phyloP scores from a whole-genome alignment of 805 yeast genomes.

The Kodamaea jinghongensis region DNA sequence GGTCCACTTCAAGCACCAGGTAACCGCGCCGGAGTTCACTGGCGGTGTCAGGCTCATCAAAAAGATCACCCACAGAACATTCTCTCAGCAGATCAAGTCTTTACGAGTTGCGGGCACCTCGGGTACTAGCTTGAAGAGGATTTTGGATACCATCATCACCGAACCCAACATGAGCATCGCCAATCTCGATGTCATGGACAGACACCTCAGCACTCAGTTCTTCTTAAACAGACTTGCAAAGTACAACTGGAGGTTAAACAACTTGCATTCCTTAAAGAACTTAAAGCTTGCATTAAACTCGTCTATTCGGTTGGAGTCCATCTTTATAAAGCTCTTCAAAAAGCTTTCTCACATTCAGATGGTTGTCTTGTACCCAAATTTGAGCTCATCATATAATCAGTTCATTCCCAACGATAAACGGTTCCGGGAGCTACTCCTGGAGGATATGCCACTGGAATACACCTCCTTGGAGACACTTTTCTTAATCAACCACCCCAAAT shows the following conservation, averaged over 20 bases:
- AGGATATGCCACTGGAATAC: not conserved
- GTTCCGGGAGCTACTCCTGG: conserved; percentile 10
- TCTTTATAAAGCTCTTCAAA: conserved; percentile 24
- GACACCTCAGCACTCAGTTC: conserved; percentile 23
- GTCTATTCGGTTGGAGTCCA: conserved; percentile 16
- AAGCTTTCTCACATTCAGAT: conserved; percentile 23
- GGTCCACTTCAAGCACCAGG: conserved; percentile 23
- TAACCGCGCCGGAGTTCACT: conserved; percentile 27
- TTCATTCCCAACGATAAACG: conserved; percentile 18
- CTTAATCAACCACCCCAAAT: conserved; percentile 27
- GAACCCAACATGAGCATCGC: conserved; percentile 21
- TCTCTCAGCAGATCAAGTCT: conserved; percentile 17
- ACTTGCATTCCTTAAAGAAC: conserved; percentile 17
- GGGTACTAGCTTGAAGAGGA: conserved; percentile 21
- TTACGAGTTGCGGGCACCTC: conserved; percentile 15
- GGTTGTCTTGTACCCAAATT: conserved; percentile 17
- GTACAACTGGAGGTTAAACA: conserved; percentile 24
- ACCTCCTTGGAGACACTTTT: conserved; percentile 18
- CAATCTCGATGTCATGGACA: conserved; percentile 29
- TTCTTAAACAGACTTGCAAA: conserved; percentile 24
- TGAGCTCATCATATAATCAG: conserved; percentile 17
- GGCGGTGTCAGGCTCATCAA: conserved; percentile 29
- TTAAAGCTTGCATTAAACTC: conserved; percentile 30
- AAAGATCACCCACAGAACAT: conserved; percentile 17
- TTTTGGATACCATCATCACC: conserved; percentile 25